A percentile compares a stretch with the other conserved stretches of the same genome.
Conservation (phyloP, 106 monocot species). For the Platanthera zijinensis region DNA sequence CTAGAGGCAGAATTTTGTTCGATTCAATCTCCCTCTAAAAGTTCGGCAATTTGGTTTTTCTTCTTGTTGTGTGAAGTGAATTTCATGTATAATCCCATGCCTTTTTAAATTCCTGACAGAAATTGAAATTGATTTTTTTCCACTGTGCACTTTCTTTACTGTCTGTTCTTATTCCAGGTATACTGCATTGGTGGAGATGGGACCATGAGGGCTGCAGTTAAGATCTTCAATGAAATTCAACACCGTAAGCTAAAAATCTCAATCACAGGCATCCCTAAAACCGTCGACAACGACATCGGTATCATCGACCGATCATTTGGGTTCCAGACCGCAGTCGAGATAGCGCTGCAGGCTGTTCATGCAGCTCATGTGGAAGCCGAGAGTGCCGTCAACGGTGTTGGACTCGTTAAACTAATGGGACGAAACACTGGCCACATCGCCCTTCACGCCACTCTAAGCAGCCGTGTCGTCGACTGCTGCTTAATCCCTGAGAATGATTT, state of each 20-base stretch:
- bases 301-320: slow-evolving; percentile 92
- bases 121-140: too few species aligned
- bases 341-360: slow-evolving; percentile 65
- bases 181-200: slow-evolving; percentile 91
- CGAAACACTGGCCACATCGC: slow-evolving; percentile 88
- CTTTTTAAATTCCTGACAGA: too few species aligned
- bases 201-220: slow-evolving; percentile 59
- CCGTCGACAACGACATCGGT: slow-evolving; percentile 89
- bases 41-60: too few species aligned
- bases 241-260: slow-evolving; percentile 46
- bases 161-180: slow-evolving; percentile 23
- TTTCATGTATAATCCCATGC: too few species aligned
- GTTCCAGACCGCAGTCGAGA: slow-evolving; percentile 89
- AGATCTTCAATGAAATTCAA: slow-evolving; percentile 55
- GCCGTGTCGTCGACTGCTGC: slow-evolving; percentile 82
- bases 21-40: too few species aligned
- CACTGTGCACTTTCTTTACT: background rate
- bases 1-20: too few species aligned
- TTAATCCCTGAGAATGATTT: slow-evolving; percentile 73
- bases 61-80: too few species aligned
- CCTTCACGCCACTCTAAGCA: slow-evolving; percentile 70
- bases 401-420: slow-evolving; percentile 92
- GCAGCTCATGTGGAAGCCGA: slow-evolving; percentile 75
- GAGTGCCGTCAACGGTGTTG: slow-evolving; percentile 85
- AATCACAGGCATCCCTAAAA: slow-evolving; percentile 77